A percentile compares a stretch with the other conserved stretches of the same genome.
Evolutionary conservation across 1,139 yeast genomes (phyloP).

Genomic region (Suhomyces bolitotheri): DNA sequence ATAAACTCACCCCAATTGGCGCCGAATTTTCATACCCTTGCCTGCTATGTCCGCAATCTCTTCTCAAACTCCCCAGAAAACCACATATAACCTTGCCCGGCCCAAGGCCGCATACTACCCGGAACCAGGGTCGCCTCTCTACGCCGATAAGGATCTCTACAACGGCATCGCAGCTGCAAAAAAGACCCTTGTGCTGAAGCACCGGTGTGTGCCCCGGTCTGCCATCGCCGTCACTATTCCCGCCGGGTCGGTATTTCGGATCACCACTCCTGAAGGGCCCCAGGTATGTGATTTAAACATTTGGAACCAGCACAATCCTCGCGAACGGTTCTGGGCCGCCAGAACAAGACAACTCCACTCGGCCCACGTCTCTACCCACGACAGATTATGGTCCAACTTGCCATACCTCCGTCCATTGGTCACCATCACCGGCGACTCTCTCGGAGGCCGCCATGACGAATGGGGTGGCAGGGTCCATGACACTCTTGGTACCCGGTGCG

Average conservation of each 20-base stretch:
- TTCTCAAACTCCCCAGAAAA: slow-evolving; percentile 41
- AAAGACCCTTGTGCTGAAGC: slow-evolving; percentile 36
- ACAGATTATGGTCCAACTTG: slow-evolving; percentile 63
- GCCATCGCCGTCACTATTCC: slow-evolving; percentile 65
- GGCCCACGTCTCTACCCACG: slow-evolving; percentile 64
- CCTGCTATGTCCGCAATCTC: slow-evolving; percentile 6
- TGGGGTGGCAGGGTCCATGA: slow-evolving; percentile 71
- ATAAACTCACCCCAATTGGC: too few species aligned
- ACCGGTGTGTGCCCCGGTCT: slow-evolving; percentile 52
- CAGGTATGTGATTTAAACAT: slow-evolving; percentile 70
- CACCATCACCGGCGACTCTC: slow-evolving; percentile 62
- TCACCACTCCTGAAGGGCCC: slow-evolving; percentile 67
- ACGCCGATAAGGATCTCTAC: slow-evolving; percentile 52
- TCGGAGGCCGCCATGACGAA: slow-evolving; percentile 57
- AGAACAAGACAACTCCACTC: slow-evolving; percentile 66
- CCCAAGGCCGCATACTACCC: slow-evolving; percentile 63
- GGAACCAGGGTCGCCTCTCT: slow-evolving; percentile 51
- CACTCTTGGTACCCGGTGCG: slow-evolving; percentile 67
- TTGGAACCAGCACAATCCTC: slow-evolving; percentile 60
- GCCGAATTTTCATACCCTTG: too few species aligned
- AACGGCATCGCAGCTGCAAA: slow-evolving; percentile 43
- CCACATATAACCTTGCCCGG: slow-evolving; percentile 44
- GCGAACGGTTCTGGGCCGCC: slow-evolving; percentile 70
- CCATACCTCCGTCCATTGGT: slow-evolving; percentile 65
- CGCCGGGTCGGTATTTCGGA: slow-evolving; percentile 56